Conservation (phyloP, 78 protist species). For the Speleostelium caveatum region DNA sequence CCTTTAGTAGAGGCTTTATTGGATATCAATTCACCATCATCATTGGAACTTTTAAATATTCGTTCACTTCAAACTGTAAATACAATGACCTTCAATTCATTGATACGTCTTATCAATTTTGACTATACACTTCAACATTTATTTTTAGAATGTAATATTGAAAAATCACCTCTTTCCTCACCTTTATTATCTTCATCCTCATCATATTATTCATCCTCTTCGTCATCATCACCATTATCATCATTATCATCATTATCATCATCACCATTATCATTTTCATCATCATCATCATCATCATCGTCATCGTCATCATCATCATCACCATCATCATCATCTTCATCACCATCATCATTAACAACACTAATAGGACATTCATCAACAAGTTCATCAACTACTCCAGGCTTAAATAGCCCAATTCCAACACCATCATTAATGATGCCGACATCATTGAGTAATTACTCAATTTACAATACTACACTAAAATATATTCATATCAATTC, state of each 20-base stretch:
- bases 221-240: background rate
- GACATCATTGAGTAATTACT: conserved; percentile 58
- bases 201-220: background rate
- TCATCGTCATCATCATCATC: background rate
- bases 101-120: background rate
- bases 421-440: conserved; percentile 35
- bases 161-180: no score
- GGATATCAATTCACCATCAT: background rate
- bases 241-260: background rate
- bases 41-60: no score
- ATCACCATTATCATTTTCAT: background rate
- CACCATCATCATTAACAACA: conserved; percentile 67
- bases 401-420: conserved; percentile 58
- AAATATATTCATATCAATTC: no score
- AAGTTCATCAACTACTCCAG: no score
- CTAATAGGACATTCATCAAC: no score
- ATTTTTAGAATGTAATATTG: no score
- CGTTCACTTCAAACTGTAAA: background rate
- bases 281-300: background rate
- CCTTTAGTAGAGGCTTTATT: background rate
- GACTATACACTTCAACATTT: no score
- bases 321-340: background rate
- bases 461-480: conserved; percentile 16
- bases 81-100: background rate
- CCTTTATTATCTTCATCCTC: background rate